phyloP scores from a whole-genome alignment of 176 grass and related monocot genomes.

The Avena atlantica region DNA sequence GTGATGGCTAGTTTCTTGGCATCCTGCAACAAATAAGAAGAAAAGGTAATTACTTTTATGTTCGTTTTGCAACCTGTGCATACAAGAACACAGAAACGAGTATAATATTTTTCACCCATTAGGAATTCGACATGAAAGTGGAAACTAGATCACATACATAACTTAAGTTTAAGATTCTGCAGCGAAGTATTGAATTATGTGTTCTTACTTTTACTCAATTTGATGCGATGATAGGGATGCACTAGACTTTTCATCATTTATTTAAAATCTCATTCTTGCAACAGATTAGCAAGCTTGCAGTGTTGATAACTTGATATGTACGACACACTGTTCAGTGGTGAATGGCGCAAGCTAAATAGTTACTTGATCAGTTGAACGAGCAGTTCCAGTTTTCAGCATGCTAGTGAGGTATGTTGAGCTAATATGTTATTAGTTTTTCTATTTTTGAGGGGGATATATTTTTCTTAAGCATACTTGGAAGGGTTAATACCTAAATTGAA shows the following conservation, averaged over 20 bases:
- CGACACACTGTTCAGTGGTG: slow-evolving; percentile 2
- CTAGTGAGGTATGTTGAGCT: slow-evolving; percentile 1
- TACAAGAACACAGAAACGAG: neutral
- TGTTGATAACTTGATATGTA: neutral
- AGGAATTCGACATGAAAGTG: slow-evolving; percentile 27
- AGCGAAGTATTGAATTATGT: slow-evolving; percentile 23
- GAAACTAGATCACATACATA: neutral
- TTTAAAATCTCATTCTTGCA: slow-evolving; percentile 1
- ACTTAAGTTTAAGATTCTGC: neutral
- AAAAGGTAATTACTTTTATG: slow-evolving; percentile 14
- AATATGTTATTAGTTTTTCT: slow-evolving; percentile 16
- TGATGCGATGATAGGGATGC: neutral
- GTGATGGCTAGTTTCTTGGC: slow-evolving; percentile 89
- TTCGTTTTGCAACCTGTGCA: neutral
- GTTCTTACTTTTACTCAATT: neutral
- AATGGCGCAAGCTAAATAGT: neutral
- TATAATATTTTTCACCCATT: neutral
- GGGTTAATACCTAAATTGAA: neutral
- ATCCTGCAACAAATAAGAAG: slow-evolving; percentile 48
- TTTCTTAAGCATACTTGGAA: neutral
- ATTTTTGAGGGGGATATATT: neutral
- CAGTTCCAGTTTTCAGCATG: slow-evolving; percentile 14
- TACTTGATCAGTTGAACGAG: neutral
- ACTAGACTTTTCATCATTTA: slow-evolving; percentile 3
- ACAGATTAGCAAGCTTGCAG: neutral